These are phyloP conservation scores for Penicillium sp. DNA, from an alignment of 2,329 filamentous ascomycete genomes.

Conservation along the genomic window DNA sequence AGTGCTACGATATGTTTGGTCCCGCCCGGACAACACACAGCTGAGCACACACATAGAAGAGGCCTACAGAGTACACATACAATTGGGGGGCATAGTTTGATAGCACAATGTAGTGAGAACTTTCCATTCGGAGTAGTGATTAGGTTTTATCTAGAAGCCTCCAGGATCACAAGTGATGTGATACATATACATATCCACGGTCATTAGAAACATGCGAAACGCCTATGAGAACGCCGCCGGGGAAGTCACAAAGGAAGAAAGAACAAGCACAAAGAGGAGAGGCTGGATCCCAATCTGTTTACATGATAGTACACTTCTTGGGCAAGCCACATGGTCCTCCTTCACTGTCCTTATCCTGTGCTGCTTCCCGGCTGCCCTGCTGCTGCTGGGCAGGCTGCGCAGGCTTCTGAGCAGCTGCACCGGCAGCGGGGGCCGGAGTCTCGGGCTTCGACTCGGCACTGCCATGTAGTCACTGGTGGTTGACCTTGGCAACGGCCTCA, in stretches of 20 bases:
- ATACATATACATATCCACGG: conserved; percentile 13
- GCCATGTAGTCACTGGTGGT: conserved; percentile 76
- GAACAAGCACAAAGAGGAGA: conserved; percentile 16
- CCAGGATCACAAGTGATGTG: neutral
- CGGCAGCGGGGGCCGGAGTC: conserved; percentile 34
- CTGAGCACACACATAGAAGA: neutral
- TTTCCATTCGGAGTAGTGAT: conserved; percentile 3
- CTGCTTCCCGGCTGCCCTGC: conserved; percentile 36
- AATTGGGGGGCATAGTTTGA: neutral
- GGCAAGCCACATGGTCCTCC: conserved; percentile 77
- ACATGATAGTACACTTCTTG: conserved; percentile 71
- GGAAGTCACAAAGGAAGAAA: conserved; percentile 11
- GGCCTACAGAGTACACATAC: neutral
- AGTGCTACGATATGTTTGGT: neutral
- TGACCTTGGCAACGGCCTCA: conserved; percentile 71
- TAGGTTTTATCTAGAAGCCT: conserved; percentile 6
- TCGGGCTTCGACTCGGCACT: conserved; percentile 42
- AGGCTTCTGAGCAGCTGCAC: conserved; percentile 31
- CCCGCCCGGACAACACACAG: neutral
- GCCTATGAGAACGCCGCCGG: conserved; percentile 23
- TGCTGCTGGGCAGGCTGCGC: conserved; percentile 33
- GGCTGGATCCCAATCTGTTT: conserved; percentile 37
- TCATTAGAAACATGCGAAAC: conserved; percentile 20
- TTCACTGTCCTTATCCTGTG: conserved; percentile 52
- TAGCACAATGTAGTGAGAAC: neutral